Base-by-base conservation (phyloP, 1,284 basidiomycete species). In the Mycena sp. region DNA sequence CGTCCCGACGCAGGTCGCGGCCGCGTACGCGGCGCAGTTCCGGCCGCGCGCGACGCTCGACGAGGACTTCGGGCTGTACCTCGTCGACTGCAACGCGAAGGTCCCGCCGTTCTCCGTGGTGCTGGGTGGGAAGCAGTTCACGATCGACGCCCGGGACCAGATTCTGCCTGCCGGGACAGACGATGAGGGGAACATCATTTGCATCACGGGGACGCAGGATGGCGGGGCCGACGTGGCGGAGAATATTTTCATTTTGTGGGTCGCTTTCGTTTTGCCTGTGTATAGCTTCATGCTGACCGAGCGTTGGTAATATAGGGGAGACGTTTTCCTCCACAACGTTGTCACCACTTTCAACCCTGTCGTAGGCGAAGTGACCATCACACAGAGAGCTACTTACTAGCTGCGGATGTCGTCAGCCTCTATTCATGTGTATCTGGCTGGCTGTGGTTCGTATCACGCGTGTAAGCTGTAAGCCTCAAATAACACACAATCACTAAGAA, bases 121-220 rank as follows among this genome's bases (percentile, higher is more conserved):
- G n/a, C 69, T 72, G 12, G 72, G 67, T n/a, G 71, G 71, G 12
- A 45, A 51, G 46, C 55, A 37, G 16, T 73, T 73, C 46, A 62
- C 50, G 16, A 64, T 71, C 4, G 69, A 70, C 35, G 48, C 56
- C 11, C 51, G 51, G 10, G 72, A 73, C 40, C 58, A 69, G 25
- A 51, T 73, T 12, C 21, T 72, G 12, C 68, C 69, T 16, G 32
- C 38, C 10, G 35, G 23, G 6, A 58, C 19, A 23, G 63, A 57
- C 48, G 53, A 26, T 9, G 16, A 41, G 10, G 58, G 58, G 2
- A 28, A 56, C 10, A 23, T 19, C 16, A 12, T 61, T 16, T 64
- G 63, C 21, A 30, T 64, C 5, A 21, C 41, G 16, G 63, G 63
- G 41, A 56, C 53, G 26, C 63, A 64, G 48, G 59, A 44, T 29